Evolutionary conservation across 140 eudicot species (phyloP).

Genomic region (Flaveria floridana): DNA sequence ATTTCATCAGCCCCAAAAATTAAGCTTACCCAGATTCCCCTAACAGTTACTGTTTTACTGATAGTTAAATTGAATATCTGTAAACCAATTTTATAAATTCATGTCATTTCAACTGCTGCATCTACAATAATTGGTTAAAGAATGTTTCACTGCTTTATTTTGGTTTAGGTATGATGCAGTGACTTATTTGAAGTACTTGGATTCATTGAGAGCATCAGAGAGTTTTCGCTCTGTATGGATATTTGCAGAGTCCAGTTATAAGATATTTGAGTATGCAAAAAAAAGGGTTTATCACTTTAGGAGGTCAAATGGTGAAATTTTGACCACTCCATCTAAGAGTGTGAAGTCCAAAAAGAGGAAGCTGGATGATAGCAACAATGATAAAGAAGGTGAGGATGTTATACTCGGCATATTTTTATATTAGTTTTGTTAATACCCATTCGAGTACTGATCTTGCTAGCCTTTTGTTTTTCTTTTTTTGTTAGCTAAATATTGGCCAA

Average conservation of each 20-base stretch:
- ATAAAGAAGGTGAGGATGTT: conserved; percentile 51
- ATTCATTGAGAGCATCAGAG: conserved; percentile 93
- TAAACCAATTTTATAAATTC: no score
- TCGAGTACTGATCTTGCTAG: not conserved
- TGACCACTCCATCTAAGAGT: conserved; percentile 38
- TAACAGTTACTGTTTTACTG: not conserved
- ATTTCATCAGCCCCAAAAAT: not conserved
- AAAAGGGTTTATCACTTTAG: conserved; percentile 77
- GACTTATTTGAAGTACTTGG: conserved; percentile 91
- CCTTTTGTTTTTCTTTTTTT: no score
- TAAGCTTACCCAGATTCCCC: not conserved
- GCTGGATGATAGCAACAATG: conserved; percentile 47
- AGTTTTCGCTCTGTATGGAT: conserved; percentile 98
- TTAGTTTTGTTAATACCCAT: not conserved
- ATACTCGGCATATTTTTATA: not conserved
- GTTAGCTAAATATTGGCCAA: not conserved
- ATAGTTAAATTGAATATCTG: not conserved
- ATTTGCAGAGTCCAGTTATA: conserved; percentile 93
- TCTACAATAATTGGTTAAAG: not conserved
- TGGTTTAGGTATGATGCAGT: conserved; percentile 87
- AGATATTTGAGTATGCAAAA: conserved; percentile 91
- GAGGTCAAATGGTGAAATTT: conserved; percentile 50
- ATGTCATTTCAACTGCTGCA: no score
- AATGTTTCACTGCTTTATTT: not conserved
- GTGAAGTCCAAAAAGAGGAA: conserved; percentile 65